phyloP scores from a whole-genome alignment of 371 early-diverging fungal species.

The Mortierella sp. region DNA sequence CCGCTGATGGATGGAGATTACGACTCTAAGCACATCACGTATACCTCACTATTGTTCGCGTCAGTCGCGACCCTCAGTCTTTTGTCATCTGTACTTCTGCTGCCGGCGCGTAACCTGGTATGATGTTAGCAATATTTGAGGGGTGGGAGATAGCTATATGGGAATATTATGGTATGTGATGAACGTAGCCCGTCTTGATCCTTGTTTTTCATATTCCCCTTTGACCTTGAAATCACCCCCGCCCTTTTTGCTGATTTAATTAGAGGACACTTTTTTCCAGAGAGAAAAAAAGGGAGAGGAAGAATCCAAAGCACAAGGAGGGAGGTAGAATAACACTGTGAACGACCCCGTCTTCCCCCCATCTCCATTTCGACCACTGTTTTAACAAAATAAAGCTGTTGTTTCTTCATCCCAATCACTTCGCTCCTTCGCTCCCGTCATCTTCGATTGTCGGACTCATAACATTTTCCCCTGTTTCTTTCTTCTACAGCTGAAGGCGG shows the following conservation, averaged over 20 bases:
- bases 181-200: no score
- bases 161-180: no score
- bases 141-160: no score
- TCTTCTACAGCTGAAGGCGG: no score
- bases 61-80: no score
- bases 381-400: not conserved
- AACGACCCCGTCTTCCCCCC: not conserved
- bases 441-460: not conserved
- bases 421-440: not conserved
- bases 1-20: no score
- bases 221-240: conserved; percentile 4
- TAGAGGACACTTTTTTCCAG: not conserved
- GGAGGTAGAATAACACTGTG: not conserved
- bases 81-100: not conserved
- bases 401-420: no score
- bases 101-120: no score
- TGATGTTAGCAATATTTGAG: no score
- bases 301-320: not conserved
- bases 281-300: conserved; percentile 1
- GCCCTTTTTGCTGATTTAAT: not conserved
- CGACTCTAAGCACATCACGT: conserved; percentile 5
- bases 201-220: conserved; percentile 21
- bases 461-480: not conserved
- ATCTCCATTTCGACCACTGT: not conserved
- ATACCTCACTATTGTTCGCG: no score